Evolutionary conservation across 371 early-diverging fungal genomes (phyloP).

Genomic region (Aphelidium insulamus): DNA sequence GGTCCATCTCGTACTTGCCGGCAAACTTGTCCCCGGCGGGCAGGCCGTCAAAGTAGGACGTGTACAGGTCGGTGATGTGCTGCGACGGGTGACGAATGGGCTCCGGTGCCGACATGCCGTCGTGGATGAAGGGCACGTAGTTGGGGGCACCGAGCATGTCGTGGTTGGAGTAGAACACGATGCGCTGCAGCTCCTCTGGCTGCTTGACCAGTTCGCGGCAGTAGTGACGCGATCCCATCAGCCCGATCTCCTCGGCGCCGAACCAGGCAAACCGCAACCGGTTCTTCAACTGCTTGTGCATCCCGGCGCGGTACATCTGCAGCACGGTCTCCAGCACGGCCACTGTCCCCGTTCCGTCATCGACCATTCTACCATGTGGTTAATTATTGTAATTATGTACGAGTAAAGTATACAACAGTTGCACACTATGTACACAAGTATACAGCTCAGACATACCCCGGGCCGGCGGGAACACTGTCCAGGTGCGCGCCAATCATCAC

Average conservation of each 20-base stretch:
- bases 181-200: slow-evolving; percentile 11
- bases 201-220: slow-evolving; percentile 14
- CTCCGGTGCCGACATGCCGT: slow-evolving; percentile 15
- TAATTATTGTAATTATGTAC: no score
- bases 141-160: slow-evolving; percentile 63
- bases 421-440: no score
- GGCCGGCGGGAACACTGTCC: slow-evolving; percentile 11
- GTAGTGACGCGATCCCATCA: slow-evolving; percentile 44
- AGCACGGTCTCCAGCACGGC: slow-evolving; percentile 32
- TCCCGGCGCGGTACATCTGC: slow-evolving; percentile 16
- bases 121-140: slow-evolving; percentile 28
- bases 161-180: slow-evolving; percentile 40
- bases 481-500: slow-evolving; percentile 8
- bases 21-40: slow-evolving; percentile 4
- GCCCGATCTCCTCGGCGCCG: slow-evolving; percentile 53
- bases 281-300: slow-evolving; percentile 9
- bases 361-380: no score
- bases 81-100: slow-evolving; percentile 6
- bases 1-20: slow-evolving; percentile 11
- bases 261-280: slow-evolving; percentile 41
- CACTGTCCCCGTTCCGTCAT: slow-evolving; percentile 42
- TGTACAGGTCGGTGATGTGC: slow-evolving; percentile 28
- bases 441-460: no score
- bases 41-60: slow-evolving; percentile 27
- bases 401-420: no score